Percentiles rank a stretch among this genome's conserved stretches.
Conservation (phyloP, 768 basidiomycete species). For the Tulasnella sp. region DNA sequence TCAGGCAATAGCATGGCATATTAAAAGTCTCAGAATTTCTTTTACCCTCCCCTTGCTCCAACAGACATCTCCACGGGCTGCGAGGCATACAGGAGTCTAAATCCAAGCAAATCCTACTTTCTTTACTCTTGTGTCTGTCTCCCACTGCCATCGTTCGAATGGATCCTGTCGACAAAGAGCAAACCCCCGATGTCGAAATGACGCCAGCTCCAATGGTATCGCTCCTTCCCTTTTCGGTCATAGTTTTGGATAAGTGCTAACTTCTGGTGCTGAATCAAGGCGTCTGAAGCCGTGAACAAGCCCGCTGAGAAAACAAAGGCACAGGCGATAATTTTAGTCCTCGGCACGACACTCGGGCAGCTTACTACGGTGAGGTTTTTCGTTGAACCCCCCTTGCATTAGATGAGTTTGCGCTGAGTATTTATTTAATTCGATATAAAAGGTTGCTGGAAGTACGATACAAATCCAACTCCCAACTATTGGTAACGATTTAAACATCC, state of each 20-base stretch:
- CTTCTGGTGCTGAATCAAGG: not conserved
- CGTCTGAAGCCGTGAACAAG: not conserved
- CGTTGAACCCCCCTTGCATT: not conserved
- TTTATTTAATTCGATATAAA: not conserved
- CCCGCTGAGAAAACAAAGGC: not conserved
- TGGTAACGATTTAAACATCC: constrained; percentile 43
- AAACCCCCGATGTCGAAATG: constrained; percentile 1
- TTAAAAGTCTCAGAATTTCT: not conserved
- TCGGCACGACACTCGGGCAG: constrained; percentile 15
- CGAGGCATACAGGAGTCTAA: not conserved
- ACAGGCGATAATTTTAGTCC: constrained; percentile 3
- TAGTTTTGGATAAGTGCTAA: not conserved
- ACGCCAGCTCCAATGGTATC: constrained; percentile 15
- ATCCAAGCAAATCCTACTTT: not conserved
- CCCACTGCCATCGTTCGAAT: not conserved
- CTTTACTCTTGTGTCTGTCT: not conserved
- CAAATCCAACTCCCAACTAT: constrained; percentile 40
- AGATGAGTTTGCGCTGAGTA: not conserved
- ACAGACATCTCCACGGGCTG: not conserved
- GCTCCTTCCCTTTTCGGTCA: not conserved
- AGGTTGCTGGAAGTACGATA: constrained; percentile 9
- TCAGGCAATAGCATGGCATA: no score
- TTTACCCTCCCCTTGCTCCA: not conserved
- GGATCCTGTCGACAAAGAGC: not conserved
- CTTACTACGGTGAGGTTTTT: constrained; percentile 1